Conservation (phyloP, 495 filamentous ascomycete species). For the Aspergillus conjunctus region DNA sequence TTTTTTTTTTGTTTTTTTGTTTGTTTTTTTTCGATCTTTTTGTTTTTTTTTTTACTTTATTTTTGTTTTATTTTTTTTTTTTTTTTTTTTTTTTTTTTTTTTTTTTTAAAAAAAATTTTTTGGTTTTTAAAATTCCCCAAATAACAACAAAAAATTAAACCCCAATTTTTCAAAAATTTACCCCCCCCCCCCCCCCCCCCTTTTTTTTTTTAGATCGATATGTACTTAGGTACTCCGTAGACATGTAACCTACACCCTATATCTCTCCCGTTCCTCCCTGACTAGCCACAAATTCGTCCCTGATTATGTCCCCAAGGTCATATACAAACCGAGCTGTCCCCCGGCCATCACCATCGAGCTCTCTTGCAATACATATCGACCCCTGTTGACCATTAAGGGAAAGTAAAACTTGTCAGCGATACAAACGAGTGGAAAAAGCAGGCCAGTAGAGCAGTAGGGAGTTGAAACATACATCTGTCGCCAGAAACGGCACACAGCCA, state of each 20-base stretch:
- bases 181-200: too few species aligned
- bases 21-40: too few species aligned
- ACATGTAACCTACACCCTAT: neutral
- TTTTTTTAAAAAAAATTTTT: too few species aligned
- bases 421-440: neutral
- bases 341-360: conserved; percentile 4
- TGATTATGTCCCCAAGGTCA: conserved; percentile 1
- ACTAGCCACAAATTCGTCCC: neutral
- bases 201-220: too few species aligned
- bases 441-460: neutral
- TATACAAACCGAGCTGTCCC: neutral
- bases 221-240: too few species aligned
- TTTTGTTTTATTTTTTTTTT: too few species aligned
- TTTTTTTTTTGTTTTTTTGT: too few species aligned
- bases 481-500: conserved; percentile 6
- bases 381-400: neutral
- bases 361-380: neutral
- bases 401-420: neutral
- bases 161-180: too few species aligned
- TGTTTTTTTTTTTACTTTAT: too few species aligned
- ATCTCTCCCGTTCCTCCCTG: neutral
- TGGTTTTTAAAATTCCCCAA: too few species aligned
- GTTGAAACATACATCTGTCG: neutral
- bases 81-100: too few species aligned
- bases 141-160: too few species aligned